A percentile compares a stretch with the other conserved stretches of the same genome.
phyloP scores from a whole-genome alignment of 2,329 filamentous ascomycete species.

The Coniosporium tulheliwenetii region DNA sequence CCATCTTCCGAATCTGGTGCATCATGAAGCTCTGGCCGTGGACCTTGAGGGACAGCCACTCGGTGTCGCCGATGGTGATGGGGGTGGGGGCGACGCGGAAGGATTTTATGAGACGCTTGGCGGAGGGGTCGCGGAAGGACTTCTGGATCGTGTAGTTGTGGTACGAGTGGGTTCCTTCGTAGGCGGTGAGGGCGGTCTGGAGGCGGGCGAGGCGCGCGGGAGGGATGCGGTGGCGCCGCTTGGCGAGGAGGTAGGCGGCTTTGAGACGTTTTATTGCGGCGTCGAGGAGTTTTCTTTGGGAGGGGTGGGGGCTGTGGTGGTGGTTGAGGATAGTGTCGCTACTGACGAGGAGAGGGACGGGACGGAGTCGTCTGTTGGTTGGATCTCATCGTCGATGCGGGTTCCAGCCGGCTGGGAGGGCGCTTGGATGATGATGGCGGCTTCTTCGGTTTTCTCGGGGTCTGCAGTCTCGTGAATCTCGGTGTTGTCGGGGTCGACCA shows the following conservation, averaged over 20 bases:
- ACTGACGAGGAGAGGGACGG: not conserved
- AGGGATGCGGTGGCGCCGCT: constrained; percentile 71
- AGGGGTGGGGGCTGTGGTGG: not conserved
- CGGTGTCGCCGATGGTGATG: constrained; percentile 44
- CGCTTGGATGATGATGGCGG: constrained; percentile 14
- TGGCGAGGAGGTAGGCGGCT: constrained; percentile 64
- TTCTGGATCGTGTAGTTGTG: constrained; percentile 98
- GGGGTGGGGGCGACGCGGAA: constrained; percentile 65
- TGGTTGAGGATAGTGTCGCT: not conserved
- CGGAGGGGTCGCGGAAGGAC: constrained; percentile 60
- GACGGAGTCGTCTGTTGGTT: not conserved
- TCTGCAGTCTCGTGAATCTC: constrained; percentile 3
- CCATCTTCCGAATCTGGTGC: constrained; percentile 99
- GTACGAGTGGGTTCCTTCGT: constrained; percentile 76
- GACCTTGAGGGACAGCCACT: constrained; percentile 92
- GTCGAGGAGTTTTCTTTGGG: constrained; percentile 15
- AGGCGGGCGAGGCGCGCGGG: constrained; percentile 55
- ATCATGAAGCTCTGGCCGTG: constrained; percentile 99
- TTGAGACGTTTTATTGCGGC: constrained; percentile 45
- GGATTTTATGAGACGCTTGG: constrained; percentile 82
- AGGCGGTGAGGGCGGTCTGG: constrained; percentile 58
- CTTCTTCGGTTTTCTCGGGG: constrained; percentile 13
- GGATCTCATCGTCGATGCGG: constrained; percentile 1
- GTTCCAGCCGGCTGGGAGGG: constrained; percentile 2
- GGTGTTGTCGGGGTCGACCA: constrained; percentile 4